Percentiles rank a stretch among this genome's conserved stretches.
Conservation (phyloP, 179 eudicot genomes). For the Amaranthus tricolor region DNA sequence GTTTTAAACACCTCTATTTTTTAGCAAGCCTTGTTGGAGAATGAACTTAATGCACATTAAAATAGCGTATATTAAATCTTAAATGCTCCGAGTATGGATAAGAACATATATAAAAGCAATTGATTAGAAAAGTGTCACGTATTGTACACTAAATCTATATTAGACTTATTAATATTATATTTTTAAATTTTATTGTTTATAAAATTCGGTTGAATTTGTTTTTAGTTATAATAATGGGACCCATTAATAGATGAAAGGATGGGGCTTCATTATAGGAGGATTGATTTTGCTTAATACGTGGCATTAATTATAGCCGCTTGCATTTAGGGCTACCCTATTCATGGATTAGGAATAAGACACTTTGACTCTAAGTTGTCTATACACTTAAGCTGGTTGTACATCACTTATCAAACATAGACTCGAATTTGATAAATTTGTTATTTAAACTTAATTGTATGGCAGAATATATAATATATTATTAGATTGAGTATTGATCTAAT, state of each 20-base stretch:
- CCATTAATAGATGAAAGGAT: not conserved
- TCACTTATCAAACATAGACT: not conserved
- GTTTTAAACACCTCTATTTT: too few relatives aligned
- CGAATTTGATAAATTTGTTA: not conserved
- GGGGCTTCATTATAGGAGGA: not conserved
- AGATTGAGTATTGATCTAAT: too few relatives aligned
- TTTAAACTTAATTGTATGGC: not conserved
- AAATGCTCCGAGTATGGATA: too few relatives aligned
- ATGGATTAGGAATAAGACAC: too few relatives aligned
- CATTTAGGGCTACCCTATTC: not conserved
- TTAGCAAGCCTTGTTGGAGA: too few relatives aligned
- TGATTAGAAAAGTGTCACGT: too few relatives aligned
- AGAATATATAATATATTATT: too few relatives aligned
- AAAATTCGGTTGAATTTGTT: not conserved
- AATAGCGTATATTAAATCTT: too few relatives aligned
- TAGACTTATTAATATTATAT: too few relatives aligned
- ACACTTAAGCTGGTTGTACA: not conserved
- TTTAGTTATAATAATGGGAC: not conserved
- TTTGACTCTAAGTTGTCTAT: not conserved
- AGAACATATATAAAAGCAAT: too few relatives aligned
- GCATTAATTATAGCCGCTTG: not conserved
- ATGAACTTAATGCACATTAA: too few relatives aligned
- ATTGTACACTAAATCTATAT: too few relatives aligned
- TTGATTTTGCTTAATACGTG: slow-evolving; percentile 3
- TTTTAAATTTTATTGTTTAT: not conserved